phyloP scores from a whole-genome alignment of 2,329 filamentous ascomycete species.

The Clarireedia monteithiana region DNA sequence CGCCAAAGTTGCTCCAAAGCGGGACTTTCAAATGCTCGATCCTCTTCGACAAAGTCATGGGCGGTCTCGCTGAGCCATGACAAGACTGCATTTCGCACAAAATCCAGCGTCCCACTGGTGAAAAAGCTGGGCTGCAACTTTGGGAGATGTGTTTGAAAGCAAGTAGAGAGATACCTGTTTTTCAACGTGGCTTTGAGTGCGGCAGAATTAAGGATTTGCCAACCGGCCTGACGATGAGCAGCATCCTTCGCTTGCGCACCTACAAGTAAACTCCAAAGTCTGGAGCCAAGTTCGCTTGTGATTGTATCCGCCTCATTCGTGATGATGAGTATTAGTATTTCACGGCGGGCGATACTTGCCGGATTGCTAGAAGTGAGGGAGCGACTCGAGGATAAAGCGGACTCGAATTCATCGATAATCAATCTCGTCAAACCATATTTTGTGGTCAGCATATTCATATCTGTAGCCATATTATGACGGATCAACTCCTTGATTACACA shows the following conservation, averaged over 20 bases:
- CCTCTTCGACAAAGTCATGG: slow-evolving; percentile 43
- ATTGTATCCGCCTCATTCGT: slow-evolving; percentile 54
- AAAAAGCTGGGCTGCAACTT: slow-evolving; percentile 49
- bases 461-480: slow-evolving; percentile 37
- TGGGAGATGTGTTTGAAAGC: slow-evolving; percentile 50
- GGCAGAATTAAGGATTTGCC: slow-evolving; percentile 54
- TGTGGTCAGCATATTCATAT: slow-evolving; percentile 49
- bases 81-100: slow-evolving; percentile 47
- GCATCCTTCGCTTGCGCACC: slow-evolving; percentile 52
- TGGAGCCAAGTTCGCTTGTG: slow-evolving; percentile 49
- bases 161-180: slow-evolving; percentile 48
- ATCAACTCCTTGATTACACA: slow-evolving; percentile 51
- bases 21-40: slow-evolving; percentile 42
- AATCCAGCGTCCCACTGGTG: slow-evolving; percentile 53
- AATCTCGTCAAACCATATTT: slow-evolving; percentile 56
- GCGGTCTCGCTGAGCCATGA: slow-evolving; percentile 40
- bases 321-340: slow-evolving; percentile 51
- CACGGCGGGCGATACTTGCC: slow-evolving; percentile 46
- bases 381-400: slow-evolving; percentile 24
- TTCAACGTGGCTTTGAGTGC: slow-evolving; percentile 36
- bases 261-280: slow-evolving; percentile 67
- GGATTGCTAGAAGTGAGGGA: slow-evolving; percentile 31
- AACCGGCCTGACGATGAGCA: slow-evolving; percentile 57
- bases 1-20: slow-evolving; percentile 73
- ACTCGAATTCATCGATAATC: slow-evolving; percentile 56